Evolutionary conservation across 2,329 filamentous ascomycete genomes (phyloP), one percentile per base, ranked within the genome.

Genomic region (Sclerotinia spermophila): DNA sequence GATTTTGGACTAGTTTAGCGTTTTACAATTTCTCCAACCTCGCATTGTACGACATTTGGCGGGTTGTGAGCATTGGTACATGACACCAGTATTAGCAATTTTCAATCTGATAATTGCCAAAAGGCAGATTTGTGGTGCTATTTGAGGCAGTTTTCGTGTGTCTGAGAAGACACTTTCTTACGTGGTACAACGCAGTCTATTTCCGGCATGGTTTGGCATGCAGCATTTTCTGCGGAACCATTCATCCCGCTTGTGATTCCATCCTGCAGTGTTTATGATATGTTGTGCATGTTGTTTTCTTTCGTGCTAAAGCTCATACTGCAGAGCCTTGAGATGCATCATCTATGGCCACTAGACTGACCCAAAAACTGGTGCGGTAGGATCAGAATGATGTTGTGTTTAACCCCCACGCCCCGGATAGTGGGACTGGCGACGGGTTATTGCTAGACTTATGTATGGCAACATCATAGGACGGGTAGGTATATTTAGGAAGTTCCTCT

Each of bases 291-390:
- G 5, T 2, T 24, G n/a, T 21, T 38, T 4, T 53, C 19, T n/a
- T 24, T 65, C 11, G 24, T 65, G n/a, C 33, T 15, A 27, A 13
- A 17, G 15, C 38, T 24, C 13, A 40, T n/a, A 15, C 30, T 24
- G n/a, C 35, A 19, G 30, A 38, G 21, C 33, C 61, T 51, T 21
- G 24, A 51, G 8, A 65, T 65, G 17, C n/a, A 40, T 30, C 15
- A 66, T 17, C 17, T 66, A 24, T 53, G n/a, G 17, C 62, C 45
- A 53, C 19, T 53, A 17, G 33, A 40, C 10, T 21, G 48, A 53
- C 19, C 45, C 45, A 4, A 42, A 65, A 40, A 30, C n/a, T 40
- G n/a, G 62, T 66, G 62, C 45, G 62, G 62, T 66, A 66, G 62
- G 38, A 53, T 42, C 5, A 42, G n/a, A 66, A 40, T 30, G 33